Base-by-base conservation (phyloP, 768 basidiomycete genomes). In the Suillus subalutaceus region DNA sequence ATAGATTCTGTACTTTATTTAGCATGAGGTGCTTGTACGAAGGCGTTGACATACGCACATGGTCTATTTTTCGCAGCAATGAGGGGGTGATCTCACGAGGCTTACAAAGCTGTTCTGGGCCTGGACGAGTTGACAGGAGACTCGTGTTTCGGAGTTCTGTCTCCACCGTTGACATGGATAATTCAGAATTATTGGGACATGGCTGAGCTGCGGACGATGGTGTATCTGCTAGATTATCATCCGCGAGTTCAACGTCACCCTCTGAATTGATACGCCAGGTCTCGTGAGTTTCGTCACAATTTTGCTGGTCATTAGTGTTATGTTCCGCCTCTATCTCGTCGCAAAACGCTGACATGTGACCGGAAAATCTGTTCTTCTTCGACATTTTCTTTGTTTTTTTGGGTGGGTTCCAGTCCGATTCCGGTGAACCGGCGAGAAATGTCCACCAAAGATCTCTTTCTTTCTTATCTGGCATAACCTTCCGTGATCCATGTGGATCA, bases 361-460 rank as follows among this genome's bases (percentile, higher is more conserved):
- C 43, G 15, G 63, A n/a, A 6, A 9, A 32, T 41, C 52, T 65
- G 59, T 56, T 40, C 55, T 71, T 69, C 52, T 71, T 71, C 37
- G 63, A 65, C 10, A 65, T 61, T 23, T 62, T 53, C 61, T 75
- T 79, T 55, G 72, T 62, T 63, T 71, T 74, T 66, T 84, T 86
- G 13, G 84, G 80, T 26, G 84, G 81, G 72, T 83, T 84, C 92
- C 92, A 93, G 50, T 85, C 86, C 40, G 83, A 81, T 72, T 87
- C 85, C n/a, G 90, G 88, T 68, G 81, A 80, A 41, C 92, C 93
- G 55, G 86, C 79, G 6, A 94, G 77, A 69, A 88, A 94, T 18
- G 84, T 83, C 93, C 93, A 94, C 93, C 93, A 94, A 20, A 81
- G 76, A 68, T 92, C 90, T 64, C 93, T 83, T 66, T 91, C 87